Evolutionary conservation across 179 eudicot genomes (phyloP), one percentile per base, ranked within the genome.

Genomic region (Sideroxylon spinosum): DNA sequence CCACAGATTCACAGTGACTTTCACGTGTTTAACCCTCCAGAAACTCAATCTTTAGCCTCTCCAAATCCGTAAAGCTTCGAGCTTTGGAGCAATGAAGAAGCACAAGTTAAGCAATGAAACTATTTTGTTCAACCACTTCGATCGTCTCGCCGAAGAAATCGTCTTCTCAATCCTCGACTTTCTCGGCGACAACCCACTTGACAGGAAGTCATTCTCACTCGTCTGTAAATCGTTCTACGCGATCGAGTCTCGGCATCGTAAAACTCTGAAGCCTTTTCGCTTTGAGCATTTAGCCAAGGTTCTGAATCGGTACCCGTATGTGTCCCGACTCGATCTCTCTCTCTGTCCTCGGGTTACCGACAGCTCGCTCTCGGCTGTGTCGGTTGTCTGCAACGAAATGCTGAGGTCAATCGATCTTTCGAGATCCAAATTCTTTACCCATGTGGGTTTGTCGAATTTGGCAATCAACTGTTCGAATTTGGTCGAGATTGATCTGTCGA

Each of bases 311-410:
- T 94, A 86, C 81, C 84, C 86, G 0, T 26, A 55, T 22, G 71
- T 89, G 2, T 64, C 88, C 4, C 67, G 71, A 13, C 81, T 94
- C 17, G 89, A 94, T 74, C 86, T 94, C 22, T 85, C 96, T 10
- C 81, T 91, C 16, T 94, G 98, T 20, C 98, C 98, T 4, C 81
- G 93, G 8, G 50, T 92, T 16, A 90, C 96, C 22, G 96, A 94
- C 78, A 13, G 9, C 4, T 71, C 88, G 0, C 88, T 94, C 13
- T 57, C 79, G 0, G 68, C 46, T n/a, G 67, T 90, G 6, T 60
- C 91, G 0, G 13, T 57, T 22, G 26, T 32, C 6, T 83, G 83
- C 22, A 70, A 72, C 49, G 76, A 77, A 9, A 68, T 76, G 52
- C 75, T 92, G 53, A 88, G 81, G 9, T 86, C 85, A 0, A 75